Evolutionary conservation across 371 early-diverging fungal species (phyloP).

Genomic region (Apophysomyces elegans): DNA sequence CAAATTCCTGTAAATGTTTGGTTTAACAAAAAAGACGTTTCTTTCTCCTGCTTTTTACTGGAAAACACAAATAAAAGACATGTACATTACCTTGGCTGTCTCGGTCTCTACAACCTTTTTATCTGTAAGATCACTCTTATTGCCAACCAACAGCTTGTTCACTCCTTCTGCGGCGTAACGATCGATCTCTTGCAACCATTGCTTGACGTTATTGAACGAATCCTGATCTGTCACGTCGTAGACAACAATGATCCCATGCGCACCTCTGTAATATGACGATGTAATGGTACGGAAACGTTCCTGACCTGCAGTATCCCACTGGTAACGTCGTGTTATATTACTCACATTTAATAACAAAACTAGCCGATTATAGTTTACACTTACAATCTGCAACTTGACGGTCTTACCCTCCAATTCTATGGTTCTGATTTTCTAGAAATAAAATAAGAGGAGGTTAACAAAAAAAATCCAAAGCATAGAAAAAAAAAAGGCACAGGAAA

Average conservation of each 20-base stretch:
- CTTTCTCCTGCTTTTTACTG: not conserved
- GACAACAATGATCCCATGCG: constrained; percentile 98
- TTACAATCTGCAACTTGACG: constrained; percentile 95
- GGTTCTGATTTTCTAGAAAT: constrained; percentile 92
- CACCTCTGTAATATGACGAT: constrained; percentile 94
- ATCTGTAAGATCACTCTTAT: constrained; percentile 96
- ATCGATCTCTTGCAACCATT: constrained; percentile 97
- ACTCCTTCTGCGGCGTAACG: constrained; percentile 61
- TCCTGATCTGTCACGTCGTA: constrained; percentile 98
- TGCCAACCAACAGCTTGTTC: constrained; percentile 97
- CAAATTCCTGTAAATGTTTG: constrained; percentile 64
- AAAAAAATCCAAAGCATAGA: not conserved
- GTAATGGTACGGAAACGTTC: constrained; percentile 99
- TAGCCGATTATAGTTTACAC: constrained; percentile 2
- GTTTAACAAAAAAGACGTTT: no score
- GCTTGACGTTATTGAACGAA: constrained; percentile 85
- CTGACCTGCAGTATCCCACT: constrained; percentile 99
- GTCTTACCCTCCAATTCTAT: constrained; percentile 94
- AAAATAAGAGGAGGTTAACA: not conserved
- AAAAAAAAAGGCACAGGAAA: no score
- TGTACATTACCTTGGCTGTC: constrained; percentile 50
- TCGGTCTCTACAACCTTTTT: constrained; percentile 77
- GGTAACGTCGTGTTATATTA: not conserved
- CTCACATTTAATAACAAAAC: not conserved
- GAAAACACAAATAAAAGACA: not conserved